Conservation (phyloP, 2,329 filamentous ascomycete species). For the Arthrocladium fulminans region DNA sequence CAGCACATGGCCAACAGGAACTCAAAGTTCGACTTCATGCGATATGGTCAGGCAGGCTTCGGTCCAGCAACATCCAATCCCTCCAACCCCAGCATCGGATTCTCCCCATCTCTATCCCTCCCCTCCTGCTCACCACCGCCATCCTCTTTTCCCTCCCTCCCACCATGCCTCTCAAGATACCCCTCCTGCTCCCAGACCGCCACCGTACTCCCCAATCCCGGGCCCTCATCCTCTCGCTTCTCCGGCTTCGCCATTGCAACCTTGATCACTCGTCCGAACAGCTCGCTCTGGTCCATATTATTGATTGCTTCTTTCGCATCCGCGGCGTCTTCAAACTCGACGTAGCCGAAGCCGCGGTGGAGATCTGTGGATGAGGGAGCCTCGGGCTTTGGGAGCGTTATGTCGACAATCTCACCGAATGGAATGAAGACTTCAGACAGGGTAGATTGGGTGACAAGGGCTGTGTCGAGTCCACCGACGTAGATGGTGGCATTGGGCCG, state of each 20-base stretch:
- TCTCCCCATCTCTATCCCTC: conserved; percentile 50
- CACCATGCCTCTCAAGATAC: conserved; percentile 82
- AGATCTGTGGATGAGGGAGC: conserved; percentile 65
- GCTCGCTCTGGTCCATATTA: conserved; percentile 96
- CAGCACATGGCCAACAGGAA: background rate
- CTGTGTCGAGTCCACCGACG: conserved; percentile 75
- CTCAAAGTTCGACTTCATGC: background rate
- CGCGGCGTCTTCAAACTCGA: conserved; percentile 77
- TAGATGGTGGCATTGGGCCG: conserved; percentile 88
- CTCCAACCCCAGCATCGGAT: conserved; percentile 94
- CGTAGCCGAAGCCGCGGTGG: conserved; percentile 91
- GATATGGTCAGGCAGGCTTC: conserved; percentile 52
- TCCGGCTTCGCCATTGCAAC: conserved; percentile 87
- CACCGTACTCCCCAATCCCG: conserved; percentile 83
- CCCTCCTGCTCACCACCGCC: conserved; percentile 48
- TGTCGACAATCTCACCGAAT: conserved; percentile 89
- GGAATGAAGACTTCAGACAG: conserved; percentile 89
- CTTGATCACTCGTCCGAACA: conserved; percentile 86
- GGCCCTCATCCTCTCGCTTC: conserved; percentile 56
- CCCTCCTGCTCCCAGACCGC: conserved; percentile 98
- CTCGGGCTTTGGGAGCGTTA: conserved; percentile 83
- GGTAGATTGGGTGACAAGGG: conserved; percentile 59
- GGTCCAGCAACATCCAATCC: conserved; percentile 90
- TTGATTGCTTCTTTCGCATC: conserved; percentile 94
- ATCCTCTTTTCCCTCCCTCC: conserved; percentile 66